Evolutionary conservation across 768 basidiomycete genomes (phyloP), one percentile per base, ranked within the genome.

Genomic region (Dioszegia hungarica): DNA sequence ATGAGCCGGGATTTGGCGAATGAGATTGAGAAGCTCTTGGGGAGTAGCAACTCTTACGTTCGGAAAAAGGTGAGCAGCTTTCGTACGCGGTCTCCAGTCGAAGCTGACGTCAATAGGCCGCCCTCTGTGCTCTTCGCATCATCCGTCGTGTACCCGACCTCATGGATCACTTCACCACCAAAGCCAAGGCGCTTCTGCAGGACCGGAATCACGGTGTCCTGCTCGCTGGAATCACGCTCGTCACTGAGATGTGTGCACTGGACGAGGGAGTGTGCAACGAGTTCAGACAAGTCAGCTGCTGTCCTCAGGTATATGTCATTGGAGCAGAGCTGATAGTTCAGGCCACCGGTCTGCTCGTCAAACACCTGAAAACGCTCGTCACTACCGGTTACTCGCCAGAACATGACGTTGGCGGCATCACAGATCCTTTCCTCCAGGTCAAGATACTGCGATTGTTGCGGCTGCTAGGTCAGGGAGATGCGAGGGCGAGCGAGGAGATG

Each of bases 321-420:
- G 19, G 10, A 17, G 19, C 24, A 25, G 36, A 28, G 39, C 57
- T 59, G 49, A 54, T 37, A 20, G 1, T 19, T 22, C 33, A 66
- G 67, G 61, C 62, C 12, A 67, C 63, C 6, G 62, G 59, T 1
- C 79, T 93, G 10, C 86, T 99, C 24, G 94, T 98, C 51, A 86
- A 91, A 61, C 91, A 95, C 68, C 81, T 99, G 63, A 98, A 98
- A 75, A 88, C 90, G 1, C 79, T 98, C 57, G 90, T 89, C 38
- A 92, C 94, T 0, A 95, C 93, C 3, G 94, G 94, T 9, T 97
- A 95, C 77, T 94, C 90, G 66, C 93, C 95, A 22, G 95, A 98
- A 74, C 95, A 98, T 70, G 95, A 99, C 65, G 95, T 99, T 10
- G 90, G 91, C n/a, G 95, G 95, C 34, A 95, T 99, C 76, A 97